These are phyloP conservation scores for Acmispon strigosus DNA, from an alignment of 306 rosid genomes.

Conservation along the genomic window DNA sequence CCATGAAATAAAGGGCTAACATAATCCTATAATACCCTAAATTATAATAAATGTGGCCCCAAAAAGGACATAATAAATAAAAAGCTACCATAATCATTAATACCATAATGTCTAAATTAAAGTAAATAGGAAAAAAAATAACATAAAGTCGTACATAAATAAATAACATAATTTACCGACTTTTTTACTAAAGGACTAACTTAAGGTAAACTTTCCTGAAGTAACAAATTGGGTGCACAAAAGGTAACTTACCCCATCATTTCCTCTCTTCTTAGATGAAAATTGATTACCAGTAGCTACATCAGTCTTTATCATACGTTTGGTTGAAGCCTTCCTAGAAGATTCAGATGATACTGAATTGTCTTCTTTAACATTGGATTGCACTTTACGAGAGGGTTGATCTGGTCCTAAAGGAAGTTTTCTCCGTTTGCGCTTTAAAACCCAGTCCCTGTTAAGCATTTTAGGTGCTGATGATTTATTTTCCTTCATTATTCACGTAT, in stretches of 20 bases:
- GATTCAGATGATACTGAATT: constrained; percentile 50
- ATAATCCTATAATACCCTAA: background rate
- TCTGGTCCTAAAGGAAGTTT: constrained; percentile 57
- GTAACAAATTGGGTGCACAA: background rate
- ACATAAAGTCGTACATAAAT: too few species aligned
- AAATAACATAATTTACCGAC: background rate
- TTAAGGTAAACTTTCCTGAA: background rate
- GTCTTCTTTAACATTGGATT: constrained; percentile 65
- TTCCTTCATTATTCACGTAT: constrained; percentile 57
- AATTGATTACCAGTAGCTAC: constrained; percentile 36
- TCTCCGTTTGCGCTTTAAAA: constrained; percentile 92
- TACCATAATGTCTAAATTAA: background rate
- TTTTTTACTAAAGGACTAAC: background rate
- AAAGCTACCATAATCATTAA: background rate
- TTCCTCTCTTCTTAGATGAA: constrained; percentile 90
- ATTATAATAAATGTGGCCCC: background rate
- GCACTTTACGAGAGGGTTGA: constrained; percentile 50
- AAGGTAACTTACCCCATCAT: constrained; percentile 84
- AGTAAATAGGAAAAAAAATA: background rate
- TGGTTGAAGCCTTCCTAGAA: constrained; percentile 45
- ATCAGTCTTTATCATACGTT: constrained; percentile 48
- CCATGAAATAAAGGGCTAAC: background rate
- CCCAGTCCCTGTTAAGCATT: constrained; percentile 91
- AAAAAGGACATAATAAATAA: background rate
- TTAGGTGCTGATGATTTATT: constrained; percentile 53